Percentiles rank a stretch among this genome's conserved stretches.
Evolutionary conservation across 441 rosid species (phyloP).

Genomic region (Capsella rubella): DNA sequence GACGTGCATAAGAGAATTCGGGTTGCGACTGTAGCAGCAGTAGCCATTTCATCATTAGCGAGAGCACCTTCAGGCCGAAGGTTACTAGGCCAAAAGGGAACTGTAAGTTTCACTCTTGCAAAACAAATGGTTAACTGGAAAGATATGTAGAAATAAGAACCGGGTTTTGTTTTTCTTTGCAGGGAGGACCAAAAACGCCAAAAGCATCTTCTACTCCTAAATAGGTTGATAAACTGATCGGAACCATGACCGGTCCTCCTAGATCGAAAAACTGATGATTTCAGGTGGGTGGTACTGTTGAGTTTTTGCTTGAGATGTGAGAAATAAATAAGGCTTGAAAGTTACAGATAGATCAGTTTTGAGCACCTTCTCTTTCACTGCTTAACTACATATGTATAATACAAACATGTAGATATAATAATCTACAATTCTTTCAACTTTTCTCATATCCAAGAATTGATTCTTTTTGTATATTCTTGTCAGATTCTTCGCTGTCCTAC

Average conservation of each 20-base stretch:
- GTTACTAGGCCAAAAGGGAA: constrained; percentile 53
- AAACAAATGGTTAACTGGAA: not conserved
- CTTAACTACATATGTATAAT: constrained; percentile 6
- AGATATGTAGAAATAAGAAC: constrained; percentile 4
- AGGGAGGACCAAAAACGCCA: constrained; percentile 42
- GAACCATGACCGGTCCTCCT: constrained; percentile 2
- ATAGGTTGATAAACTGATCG: constrained; percentile 11
- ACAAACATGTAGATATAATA: not conserved
- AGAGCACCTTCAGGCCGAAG: constrained; percentile 60
- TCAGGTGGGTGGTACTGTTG: not conserved
- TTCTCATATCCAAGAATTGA: not conserved
- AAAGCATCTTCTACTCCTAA: constrained; percentile 26
- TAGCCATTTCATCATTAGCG: constrained; percentile 68
- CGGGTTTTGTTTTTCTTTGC: not conserved
- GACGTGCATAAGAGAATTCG: constrained; percentile 83
- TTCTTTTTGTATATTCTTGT: constrained; percentile 26
- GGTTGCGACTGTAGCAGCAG: constrained; percentile 63
- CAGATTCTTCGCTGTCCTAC: not conserved
- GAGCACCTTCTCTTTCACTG: constrained; percentile 3
- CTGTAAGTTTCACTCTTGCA: constrained; percentile 46
- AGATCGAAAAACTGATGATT: constrained; percentile 18
- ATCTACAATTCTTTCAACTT: not conserved
- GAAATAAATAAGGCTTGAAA: constrained; percentile 1
- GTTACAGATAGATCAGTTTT: not conserved
- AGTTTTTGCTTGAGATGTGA: constrained; percentile 24